Percentiles rank a stretch among this genome's conserved stretches.
Evolutionary conservation across 2,329 filamentous ascomycete species (phyloP).

Genomic region (Penicillium carneum): DNA sequence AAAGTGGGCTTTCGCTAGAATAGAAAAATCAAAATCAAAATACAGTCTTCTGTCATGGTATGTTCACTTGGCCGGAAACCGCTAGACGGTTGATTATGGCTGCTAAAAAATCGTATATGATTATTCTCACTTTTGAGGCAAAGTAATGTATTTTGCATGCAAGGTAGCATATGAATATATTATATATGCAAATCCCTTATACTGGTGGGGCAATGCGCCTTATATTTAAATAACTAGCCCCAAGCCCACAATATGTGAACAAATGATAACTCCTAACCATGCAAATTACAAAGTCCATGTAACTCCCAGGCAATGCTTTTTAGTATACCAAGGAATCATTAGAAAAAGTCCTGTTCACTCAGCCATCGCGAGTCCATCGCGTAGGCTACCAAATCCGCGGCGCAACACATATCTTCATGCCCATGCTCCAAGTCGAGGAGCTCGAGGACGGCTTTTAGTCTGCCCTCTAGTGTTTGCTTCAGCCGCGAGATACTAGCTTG

Average conservation of each 20-base stretch:
- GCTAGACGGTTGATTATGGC: not conserved
- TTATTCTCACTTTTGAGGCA: not conserved
- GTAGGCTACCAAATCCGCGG: slow-evolving; percentile 53
- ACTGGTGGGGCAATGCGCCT: not conserved
- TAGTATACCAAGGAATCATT: not conserved
- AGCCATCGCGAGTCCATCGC: slow-evolving; percentile 54
- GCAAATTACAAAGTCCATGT: not conserved
- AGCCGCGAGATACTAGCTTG: slow-evolving; percentile 34
- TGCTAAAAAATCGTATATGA: not conserved
- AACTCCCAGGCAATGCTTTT: not conserved
- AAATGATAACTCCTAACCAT: slow-evolving; percentile 6
- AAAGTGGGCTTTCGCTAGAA: not conserved
- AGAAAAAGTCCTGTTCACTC: slow-evolving; percentile 50
- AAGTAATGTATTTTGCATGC: not conserved
- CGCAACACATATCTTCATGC: slow-evolving; percentile 53
- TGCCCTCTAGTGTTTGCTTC: slow-evolving; percentile 42
- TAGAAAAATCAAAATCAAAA: slow-evolving; percentile 7
- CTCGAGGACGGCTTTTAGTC: slow-evolving; percentile 44
- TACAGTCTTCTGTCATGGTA: not conserved
- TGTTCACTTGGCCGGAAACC: not conserved
- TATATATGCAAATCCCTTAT: not conserved
- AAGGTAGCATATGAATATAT: not conserved
- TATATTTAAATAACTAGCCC: not conserved
- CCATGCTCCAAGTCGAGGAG: slow-evolving; percentile 50
- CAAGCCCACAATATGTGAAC: not conserved